Percentiles rank a stretch among this genome's conserved stretches.
Evolutionary conservation across 2,329 filamentous ascomycete species (phyloP).

Genomic region (Xylaria sp.): DNA sequence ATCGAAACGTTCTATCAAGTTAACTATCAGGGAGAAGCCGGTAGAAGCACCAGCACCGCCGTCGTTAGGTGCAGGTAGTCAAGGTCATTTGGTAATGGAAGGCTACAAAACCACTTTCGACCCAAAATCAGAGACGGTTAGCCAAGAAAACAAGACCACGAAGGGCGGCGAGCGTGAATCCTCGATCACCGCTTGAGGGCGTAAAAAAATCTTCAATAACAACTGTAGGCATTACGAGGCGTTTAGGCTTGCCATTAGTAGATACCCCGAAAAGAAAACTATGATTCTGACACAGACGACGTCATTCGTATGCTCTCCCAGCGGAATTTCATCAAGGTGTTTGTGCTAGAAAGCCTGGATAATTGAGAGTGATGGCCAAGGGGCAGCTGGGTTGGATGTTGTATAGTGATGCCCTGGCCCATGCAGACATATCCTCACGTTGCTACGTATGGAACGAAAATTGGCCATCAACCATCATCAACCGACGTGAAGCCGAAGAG

Average conservation of each 20-base stretch:
- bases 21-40: constrained; percentile 59
- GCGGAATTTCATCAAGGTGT: not conserved
- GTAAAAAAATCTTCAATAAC: not conserved
- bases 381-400: not conserved
- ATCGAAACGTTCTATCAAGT: constrained; percentile 49
- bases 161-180: not conserved
- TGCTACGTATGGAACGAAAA: constrained; percentile 29
- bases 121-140: constrained; percentile 32
- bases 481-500: constrained; percentile 62
- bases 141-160: constrained; percentile 26
- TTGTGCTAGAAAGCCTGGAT: not conserved
- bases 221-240: constrained; percentile 26
- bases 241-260: constrained; percentile 15
- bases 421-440: constrained; percentile 27
- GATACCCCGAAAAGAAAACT: constrained; percentile 29
- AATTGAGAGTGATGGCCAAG: not conserved
- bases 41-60: constrained; percentile 49
- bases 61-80: constrained; percentile 42
- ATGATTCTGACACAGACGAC: not conserved
- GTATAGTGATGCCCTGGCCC: not conserved
- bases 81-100: constrained; percentile 55
- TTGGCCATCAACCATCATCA: constrained; percentile 95
- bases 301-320: not conserved
- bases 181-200: not conserved
- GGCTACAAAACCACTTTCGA: constrained; percentile 55